Base-by-base conservation (phyloP, 2,329 filamentous ascomycete genomes). In the Xylaria sp. region DNA sequence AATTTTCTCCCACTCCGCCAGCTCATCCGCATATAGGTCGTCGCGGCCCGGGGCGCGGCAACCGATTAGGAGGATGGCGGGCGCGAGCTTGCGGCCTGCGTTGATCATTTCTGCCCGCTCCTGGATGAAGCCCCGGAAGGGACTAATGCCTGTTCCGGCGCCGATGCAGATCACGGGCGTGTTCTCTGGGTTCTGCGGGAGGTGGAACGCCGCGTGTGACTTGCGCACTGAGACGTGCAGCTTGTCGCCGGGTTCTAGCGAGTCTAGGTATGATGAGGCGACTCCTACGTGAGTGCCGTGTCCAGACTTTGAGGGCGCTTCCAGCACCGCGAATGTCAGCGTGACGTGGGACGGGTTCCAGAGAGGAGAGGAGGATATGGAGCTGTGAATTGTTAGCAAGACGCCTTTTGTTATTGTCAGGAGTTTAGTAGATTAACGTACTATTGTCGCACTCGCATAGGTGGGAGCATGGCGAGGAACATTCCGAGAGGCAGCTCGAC, bases 381-480 rank as follows among this genome's bases (percentile, higher is more conserved):
- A 92, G 74, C 82, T 84, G 63, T 10, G 18, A 15, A 8, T 37
- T 28, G 73, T 77, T 65, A 78, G 74, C 34, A 9, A 55, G 46
- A 34, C 39, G 15, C 39, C 2, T 31, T 44, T 41, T 18, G 15
- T 10, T 8, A 18, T 50, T 9, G 13, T 20, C 13, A 20, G 1
- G 31, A 23, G 31, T 86, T 86, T 0, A 84, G 87, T 18, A 8
- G n/a, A 13, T 23, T 8, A 67, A 89, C 89, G 9, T 83, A 87
- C 82, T 94, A 94, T 78, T 93, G 90, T n/a, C 92, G 87, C 48
- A 92, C 85, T 34, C 92, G 89, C 89, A 96, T 92, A 0, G 92
- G 90, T 1, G 91, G 91, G 0, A 94, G 86, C 84, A 94, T 90
- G 41, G 85, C 84, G 8, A 96, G 84, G 81, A 92, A 95, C 20